Conservation (phyloP, 2,329 filamentous ascomycete genomes). For the Colletotrichum sp. region DNA sequence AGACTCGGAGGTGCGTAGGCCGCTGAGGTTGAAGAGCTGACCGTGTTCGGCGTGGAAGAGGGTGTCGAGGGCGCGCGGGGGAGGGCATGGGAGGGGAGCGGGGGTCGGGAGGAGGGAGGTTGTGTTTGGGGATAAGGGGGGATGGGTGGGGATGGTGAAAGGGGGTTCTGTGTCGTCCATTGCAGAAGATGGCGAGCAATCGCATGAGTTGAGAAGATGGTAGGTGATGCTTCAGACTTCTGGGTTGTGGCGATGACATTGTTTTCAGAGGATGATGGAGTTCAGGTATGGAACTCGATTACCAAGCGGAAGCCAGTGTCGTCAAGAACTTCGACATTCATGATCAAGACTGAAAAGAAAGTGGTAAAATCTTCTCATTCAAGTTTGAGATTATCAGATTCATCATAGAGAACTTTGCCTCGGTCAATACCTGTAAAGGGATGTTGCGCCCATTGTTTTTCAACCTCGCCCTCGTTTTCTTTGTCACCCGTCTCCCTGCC, state of each 20-base stretch:
- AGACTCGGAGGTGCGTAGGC: neutral
- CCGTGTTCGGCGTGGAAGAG: neutral
- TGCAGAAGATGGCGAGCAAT: neutral
- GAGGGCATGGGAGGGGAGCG: neutral
- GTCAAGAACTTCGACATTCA: neutral
- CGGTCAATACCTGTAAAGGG: neutral
- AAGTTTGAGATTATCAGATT: neutral
- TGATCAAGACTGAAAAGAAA: neutral
- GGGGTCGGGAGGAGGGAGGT: neutral
- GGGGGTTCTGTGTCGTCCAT: neutral
- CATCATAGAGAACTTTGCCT: neutral
- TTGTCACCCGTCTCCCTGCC: neutral
- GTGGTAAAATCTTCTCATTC: neutral
- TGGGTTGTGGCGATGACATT: neutral
- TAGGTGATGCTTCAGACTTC: neutral
- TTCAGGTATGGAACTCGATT: neutral
- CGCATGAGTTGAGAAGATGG: neutral
- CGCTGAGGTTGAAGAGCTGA: neutral
- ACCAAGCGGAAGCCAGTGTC: rapidly evolving
- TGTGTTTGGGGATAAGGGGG: neutral
- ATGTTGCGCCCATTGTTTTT: neutral
- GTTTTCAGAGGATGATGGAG: neutral
- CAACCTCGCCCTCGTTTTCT: neutral
- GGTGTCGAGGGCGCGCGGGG: neutral
- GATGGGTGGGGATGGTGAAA: neutral